Evolutionary conservation across 805 yeast genomes (phyloP).

Genomic region (Torulaspora gathmanii): DNA sequence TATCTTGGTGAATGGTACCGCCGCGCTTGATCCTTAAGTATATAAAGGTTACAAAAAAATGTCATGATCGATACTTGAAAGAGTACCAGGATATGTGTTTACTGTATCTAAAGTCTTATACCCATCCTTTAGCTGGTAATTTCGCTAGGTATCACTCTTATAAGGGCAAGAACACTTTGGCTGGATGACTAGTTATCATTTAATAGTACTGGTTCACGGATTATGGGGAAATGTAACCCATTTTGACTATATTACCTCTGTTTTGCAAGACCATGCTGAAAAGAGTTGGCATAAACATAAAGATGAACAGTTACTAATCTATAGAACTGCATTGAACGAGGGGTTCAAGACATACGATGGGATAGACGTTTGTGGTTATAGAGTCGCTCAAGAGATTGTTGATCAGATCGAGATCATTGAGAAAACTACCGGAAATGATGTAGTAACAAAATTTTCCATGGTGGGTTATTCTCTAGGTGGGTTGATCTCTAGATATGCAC

Average conservation of each 20-base stretch:
- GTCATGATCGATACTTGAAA: no score
- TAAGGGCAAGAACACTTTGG: background rate
- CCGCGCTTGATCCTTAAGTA: background rate
- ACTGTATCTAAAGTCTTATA: background rate
- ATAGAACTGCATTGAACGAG: constrained; percentile 48
- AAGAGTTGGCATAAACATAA: constrained; percentile 21
- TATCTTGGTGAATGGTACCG: background rate
- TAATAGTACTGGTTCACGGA: constrained; percentile 60
- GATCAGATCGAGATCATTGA: constrained; percentile 33
- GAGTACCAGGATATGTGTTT: background rate
- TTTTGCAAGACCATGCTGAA: constrained; percentile 37
- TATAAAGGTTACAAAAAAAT: background rate
- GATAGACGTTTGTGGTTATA: constrained; percentile 73
- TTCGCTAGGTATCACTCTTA: background rate
- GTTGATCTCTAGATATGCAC: constrained; percentile 66
- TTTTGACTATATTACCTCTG: constrained; percentile 54
- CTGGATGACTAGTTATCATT: constrained; percentile 36
- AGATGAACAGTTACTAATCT: constrained; percentile 20
- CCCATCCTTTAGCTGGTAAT: background rate
- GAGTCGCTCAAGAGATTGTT: constrained; percentile 65
- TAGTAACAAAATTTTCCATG: constrained; percentile 62
- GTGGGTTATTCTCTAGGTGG: constrained; percentile 88
- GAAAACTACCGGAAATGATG: constrained; percentile 14
- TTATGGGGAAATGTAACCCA: constrained; percentile 77
- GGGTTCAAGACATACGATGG: constrained; percentile 85